Evolutionary conservation across 352 stramenopile genomes (phyloP).

Genomic region (Phytophthora aleatoria): DNA sequence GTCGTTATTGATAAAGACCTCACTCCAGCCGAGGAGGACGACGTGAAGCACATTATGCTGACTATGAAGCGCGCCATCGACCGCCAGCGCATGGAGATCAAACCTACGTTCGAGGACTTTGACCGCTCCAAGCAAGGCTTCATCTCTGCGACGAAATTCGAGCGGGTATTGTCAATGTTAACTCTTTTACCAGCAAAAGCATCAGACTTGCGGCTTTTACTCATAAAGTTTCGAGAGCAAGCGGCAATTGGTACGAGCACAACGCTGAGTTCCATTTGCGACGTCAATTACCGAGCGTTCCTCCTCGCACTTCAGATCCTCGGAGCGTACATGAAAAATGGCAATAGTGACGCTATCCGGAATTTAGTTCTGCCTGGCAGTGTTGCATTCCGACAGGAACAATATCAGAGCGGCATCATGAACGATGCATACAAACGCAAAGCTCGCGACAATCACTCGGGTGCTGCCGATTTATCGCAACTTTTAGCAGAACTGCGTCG

Average conservation of each 20-base stretch:
- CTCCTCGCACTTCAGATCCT: conserved; percentile 67
- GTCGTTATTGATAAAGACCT: conserved; percentile 60
- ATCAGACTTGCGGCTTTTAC: conserved; percentile 48
- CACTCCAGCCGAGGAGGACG: conserved; percentile 47
- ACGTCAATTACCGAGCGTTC: conserved; percentile 87
- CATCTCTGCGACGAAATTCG: conserved; percentile 80
- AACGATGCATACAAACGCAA: conserved; percentile 40
- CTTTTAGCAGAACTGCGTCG: conserved; percentile 66
- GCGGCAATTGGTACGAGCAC: conserved; percentile 39
- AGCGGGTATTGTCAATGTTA: conserved; percentile 85
- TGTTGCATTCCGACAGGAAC: conserved; percentile 63
- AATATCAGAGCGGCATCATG: conserved; percentile 46
- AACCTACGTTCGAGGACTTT: conserved; percentile 85
- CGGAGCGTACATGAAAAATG: conserved; percentile 21
- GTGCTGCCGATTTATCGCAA: conserved; percentile 39
- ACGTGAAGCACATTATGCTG: conserved; percentile 51
- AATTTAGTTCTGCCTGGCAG: conserved; percentile 48
- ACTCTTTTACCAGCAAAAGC: conserved; percentile 54
- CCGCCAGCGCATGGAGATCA: conserved; percentile 77
- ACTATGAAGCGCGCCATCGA: conserved; percentile 65
- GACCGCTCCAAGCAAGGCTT: conserved; percentile 79
- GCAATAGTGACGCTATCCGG: conserved; percentile 25
- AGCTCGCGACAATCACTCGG: conserved; percentile 31
- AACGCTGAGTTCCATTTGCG: conserved; percentile 74
- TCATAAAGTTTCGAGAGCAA: conserved; percentile 83